These are phyloP conservation scores for Penicillium verhagenii DNA, from an alignment of 495 filamentous ascomycete species.

Conservation along the genomic window DNA sequence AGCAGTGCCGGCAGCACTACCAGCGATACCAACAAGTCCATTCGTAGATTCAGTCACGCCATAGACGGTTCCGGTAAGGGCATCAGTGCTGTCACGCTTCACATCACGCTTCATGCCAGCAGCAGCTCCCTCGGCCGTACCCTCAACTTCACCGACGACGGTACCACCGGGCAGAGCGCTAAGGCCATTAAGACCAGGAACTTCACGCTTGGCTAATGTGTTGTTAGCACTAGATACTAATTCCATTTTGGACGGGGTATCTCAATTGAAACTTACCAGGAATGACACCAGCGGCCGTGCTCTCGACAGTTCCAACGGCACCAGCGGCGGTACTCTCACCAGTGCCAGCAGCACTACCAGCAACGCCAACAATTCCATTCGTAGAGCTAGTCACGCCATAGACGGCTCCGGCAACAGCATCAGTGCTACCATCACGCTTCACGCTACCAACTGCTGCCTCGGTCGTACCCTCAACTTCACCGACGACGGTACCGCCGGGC, in stretches of 20 bases:
- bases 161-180: no score
- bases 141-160: no score
- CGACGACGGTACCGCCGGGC: no score
- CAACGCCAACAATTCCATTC: constrained; percentile 13
- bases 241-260: no score
- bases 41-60: constrained; percentile 10
- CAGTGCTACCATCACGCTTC: neutral
- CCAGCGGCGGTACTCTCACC: constrained; percentile 14
- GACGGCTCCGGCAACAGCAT: neutral
- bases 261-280: no score
- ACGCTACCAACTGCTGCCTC: constrained; percentile 1
- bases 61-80: neutral
- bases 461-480: neutral
- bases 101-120: neutral
- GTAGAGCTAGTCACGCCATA: constrained; percentile 9
- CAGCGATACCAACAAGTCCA: constrained; percentile 11
- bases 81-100: constrained; percentile 8
- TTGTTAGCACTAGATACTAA: no score
- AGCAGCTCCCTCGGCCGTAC: neutral
- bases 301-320: constrained; percentile 15
- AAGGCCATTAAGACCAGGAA: no score
- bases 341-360: constrained; percentile 18
- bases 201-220: no score
- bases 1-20: constrained; percentile 17
- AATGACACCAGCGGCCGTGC: neutral